These are phyloP conservation scores for Chrysochromulina parva DNA, from an alignment of 78 protist species.

Conservation along the genomic window DNA sequence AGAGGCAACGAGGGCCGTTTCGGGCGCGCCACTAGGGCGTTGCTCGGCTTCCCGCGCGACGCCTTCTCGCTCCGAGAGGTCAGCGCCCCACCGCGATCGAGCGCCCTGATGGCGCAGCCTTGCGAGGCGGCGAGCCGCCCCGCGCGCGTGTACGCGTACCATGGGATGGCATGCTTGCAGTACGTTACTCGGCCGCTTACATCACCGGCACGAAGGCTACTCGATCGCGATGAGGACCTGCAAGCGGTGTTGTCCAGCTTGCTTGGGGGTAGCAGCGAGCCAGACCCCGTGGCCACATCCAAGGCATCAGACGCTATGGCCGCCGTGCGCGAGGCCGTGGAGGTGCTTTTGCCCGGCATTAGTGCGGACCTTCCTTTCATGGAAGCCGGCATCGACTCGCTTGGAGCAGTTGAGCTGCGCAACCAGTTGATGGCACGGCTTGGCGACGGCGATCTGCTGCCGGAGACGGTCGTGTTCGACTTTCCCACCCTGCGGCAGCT, in stretches of 20 bases:
- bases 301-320: background rate
- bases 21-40: no score
- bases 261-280: background rate
- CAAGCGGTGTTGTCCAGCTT: background rate
- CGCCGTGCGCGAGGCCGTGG: background rate
- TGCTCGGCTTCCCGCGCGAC: no score
- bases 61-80: no score
- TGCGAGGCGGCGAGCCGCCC: no score
- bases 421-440: background rate
- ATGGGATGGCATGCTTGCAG: no score
- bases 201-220: no score
- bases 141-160: no score
- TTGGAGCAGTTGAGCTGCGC: background rate
- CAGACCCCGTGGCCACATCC: no score
- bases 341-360: background rate
- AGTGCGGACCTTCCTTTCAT: background rate
- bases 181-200: no score
- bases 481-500: background rate
- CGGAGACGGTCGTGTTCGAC: background rate
- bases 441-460: background rate
- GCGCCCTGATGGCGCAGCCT: no score
- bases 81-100: no score
- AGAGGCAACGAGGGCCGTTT: no score
- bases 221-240: background rate
- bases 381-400: constrained; percentile 4